Base-by-base conservation (phyloP, 306 rosid species). In the Arachis hypogaea region DNA sequence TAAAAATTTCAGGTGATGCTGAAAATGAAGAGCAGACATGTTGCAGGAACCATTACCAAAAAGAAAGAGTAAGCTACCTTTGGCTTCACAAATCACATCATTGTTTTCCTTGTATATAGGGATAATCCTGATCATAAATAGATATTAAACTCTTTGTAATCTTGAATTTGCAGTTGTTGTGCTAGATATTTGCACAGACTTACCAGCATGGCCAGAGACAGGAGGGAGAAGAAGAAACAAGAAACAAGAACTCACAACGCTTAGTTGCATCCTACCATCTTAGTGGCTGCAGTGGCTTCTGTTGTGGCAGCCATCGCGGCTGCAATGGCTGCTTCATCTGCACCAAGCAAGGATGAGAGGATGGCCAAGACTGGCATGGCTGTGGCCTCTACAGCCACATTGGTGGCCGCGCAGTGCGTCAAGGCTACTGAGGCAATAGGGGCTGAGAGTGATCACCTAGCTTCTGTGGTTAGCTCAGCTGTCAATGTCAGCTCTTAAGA, bases 321-420 rank as follows among this genome's bases (percentile, higher is more conserved):
- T 0, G 95, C 93, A 66, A 89, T 88, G 10, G 89, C 96, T 4
- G 92, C 96, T 58, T 86, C 98, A 42, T 83, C 96, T 0, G 69
- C 86, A 0, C 72, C 89, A 0, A 70, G 38, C 58, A 91, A 89
- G 78, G 90, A 87, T 9, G 89, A 85, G 76, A 90, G 81, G 63
- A 83, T 85, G 63, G 86, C 87, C 18, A 91, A 91, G 81, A 91
- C 91, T 0, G 94, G 91, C 49, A 76, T 92, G 88, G 94, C 96
- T 3, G 83, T 93, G 83, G 98, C 98, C 7, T 93, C 97, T 5
- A 97, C 98, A 2, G 97, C 98, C 16, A 85, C 97, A 1, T 71
- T 93, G 64, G 97, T 93, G 36, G 98, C 97, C 0, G 97, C 91
- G 2, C 98, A 93, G 62, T 93, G 98, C 63, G 96, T 93, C 1